phyloP scores from a whole-genome alignment of 306 rosid species.

The Parietaria judaica region DNA sequence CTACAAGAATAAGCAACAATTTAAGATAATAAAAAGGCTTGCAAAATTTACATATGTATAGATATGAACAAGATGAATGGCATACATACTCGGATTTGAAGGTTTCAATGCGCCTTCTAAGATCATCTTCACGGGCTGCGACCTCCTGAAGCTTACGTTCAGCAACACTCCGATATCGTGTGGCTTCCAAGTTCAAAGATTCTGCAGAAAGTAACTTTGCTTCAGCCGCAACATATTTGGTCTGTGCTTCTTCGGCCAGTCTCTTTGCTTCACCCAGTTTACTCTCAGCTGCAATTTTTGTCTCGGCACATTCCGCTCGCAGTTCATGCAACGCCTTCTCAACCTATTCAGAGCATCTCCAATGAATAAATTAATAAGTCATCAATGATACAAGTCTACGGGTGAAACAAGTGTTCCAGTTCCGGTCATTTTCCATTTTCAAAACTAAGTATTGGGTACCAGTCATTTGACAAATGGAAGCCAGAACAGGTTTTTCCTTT shows the following conservation, averaged over 20 bases:
- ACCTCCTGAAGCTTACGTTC: constrained; percentile 87
- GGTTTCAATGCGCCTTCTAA: constrained; percentile 53
- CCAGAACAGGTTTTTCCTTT: too few relatives aligned
- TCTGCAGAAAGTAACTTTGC: constrained; percentile 61
- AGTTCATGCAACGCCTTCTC: constrained; percentile 89
- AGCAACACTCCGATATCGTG: constrained; percentile 49
- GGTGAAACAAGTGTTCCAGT: too few relatives aligned
- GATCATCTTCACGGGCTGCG: constrained; percentile 92
- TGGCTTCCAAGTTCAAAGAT: constrained; percentile 69
- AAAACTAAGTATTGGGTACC: too few relatives aligned
- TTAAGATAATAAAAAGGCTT: neutral
- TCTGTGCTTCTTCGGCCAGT: constrained; percentile 62
- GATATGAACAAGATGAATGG: neutral
- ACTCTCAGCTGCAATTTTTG: constrained; percentile 80
- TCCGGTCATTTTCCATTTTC: too few relatives aligned
- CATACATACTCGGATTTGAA: constrained; percentile 75
- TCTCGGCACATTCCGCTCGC: constrained; percentile 92
- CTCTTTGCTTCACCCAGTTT: constrained; percentile 58
- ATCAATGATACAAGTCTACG: neutral
- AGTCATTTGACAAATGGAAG: too few relatives aligned
- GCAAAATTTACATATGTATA: neutral
- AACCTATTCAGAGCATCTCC: constrained; percentile 28
- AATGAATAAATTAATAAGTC: neutral
- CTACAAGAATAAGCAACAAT: neutral
- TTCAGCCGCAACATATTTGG: constrained; percentile 59